Percentiles rank a stretch among this genome's conserved stretches.
Conservation (phyloP, 2,329 filamentous ascomycete species). For the Aspergillus neotritici region DNA sequence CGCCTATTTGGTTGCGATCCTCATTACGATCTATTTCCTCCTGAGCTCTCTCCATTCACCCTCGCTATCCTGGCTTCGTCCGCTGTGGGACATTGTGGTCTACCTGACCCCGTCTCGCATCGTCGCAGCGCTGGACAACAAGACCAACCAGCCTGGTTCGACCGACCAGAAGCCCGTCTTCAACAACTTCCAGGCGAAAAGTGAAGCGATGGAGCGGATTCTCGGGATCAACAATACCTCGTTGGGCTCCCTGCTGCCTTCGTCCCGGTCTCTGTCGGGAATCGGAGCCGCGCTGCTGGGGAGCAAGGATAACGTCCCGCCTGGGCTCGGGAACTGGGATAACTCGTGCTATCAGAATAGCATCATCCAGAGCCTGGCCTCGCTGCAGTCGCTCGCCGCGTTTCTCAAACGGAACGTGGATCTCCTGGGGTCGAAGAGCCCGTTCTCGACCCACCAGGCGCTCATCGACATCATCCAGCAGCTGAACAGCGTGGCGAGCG, state of each 20-base stretch:
- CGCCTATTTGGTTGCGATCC: constrained; percentile 24
- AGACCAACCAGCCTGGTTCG: constrained; percentile 39
- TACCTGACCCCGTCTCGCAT: constrained; percentile 37
- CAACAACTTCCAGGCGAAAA: constrained; percentile 50
- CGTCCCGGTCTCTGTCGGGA: constrained; percentile 50
- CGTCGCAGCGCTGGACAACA: constrained; percentile 46
- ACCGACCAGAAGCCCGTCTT: constrained; percentile 36
- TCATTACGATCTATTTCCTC: constrained; percentile 25
- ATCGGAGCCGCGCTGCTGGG: constrained; percentile 45
- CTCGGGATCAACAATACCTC: constrained; percentile 57
- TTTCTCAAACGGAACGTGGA: constrained; percentile 54
- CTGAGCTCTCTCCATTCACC: constrained; percentile 27
- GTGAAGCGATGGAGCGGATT: constrained; percentile 58
- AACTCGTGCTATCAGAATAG: constrained; percentile 99
- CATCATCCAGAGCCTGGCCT: constrained; percentile 77
- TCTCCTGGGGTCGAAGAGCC: constrained; percentile 31
- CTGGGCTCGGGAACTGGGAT: constrained; percentile 81
- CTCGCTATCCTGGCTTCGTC: constrained; percentile 25
- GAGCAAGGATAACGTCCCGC: constrained; percentile 31
- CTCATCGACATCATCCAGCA: constrained; percentile 63
- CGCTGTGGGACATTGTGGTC: constrained; percentile 36
- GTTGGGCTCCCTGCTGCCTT: constrained; percentile 54
- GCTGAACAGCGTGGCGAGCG: constrained; percentile 64
- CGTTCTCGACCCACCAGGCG: constrained; percentile 46
- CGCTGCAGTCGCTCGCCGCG: constrained; percentile 61